Evolutionary conservation across 306 rosid species (phyloP).

Genomic region (Rosa multiflora): DNA sequence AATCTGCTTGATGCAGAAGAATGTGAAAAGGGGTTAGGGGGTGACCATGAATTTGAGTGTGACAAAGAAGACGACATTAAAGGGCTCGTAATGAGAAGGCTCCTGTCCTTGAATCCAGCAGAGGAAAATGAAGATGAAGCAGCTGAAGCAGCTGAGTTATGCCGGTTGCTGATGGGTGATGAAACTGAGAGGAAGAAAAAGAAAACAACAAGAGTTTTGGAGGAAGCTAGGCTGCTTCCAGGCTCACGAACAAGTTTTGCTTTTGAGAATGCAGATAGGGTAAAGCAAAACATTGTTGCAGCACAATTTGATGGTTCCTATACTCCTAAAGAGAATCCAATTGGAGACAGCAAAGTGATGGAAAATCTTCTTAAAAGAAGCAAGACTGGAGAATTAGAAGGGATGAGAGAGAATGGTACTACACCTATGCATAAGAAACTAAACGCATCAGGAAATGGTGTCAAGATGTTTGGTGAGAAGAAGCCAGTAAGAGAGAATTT

Average conservation of each 20-base stretch:
- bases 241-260: conserved; percentile 43
- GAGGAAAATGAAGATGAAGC: conserved; percentile 87
- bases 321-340: conserved; percentile 48
- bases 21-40: conserved; percentile 37
- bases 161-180: conserved; percentile 79
- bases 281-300: conserved; percentile 40
- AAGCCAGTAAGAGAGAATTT: conserved; percentile 77
- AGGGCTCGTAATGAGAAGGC: conserved; percentile 82
- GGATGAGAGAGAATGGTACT: conserved; percentile 49
- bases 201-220: conserved; percentile 47
- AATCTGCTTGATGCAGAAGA: conserved; percentile 91
- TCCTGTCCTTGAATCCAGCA: conserved; percentile 41
- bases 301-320: conserved; percentile 48
- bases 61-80: conserved; percentile 72
- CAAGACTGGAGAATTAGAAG: conserved; percentile 55
- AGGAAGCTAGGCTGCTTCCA: conserved; percentile 42
- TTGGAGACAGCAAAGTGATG: conserved; percentile 53
- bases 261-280: conserved; percentile 49
- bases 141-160: conserved; percentile 44
- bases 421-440: conserved; percentile 58
- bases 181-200: conserved; percentile 67
- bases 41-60: background rate
- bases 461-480: conserved; percentile 73
- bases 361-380: conserved; percentile 45
- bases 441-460: conserved; percentile 62